Evolutionary conservation across 768 basidiomycete species (phyloP), one percentile per base, ranked within the genome.

Genomic region (Ramaria sp.): DNA sequence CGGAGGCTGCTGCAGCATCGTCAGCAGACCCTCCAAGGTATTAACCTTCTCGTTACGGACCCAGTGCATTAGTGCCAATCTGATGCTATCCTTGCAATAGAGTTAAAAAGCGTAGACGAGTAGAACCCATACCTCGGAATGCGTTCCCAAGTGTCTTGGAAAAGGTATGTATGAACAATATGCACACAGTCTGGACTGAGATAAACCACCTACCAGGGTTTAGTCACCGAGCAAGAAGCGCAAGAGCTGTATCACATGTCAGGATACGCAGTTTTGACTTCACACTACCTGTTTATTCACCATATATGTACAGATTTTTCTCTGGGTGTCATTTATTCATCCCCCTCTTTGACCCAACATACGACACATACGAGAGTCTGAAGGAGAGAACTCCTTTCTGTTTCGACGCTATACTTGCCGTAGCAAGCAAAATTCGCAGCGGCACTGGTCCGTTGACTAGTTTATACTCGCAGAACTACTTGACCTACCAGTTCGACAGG

Each of bases 241-340:
- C 78, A 89, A 62, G 89, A 92, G 67, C 76, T 96, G 52, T 93
- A 86, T 73, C 85, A 91, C 71, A 91, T 94, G 86, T 91, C 57
- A 70, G 78, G 61, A 64, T 60, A 20, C 60, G 32, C 20, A 27
- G 34, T 32, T 28, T 22, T 34, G 39, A 13, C 58, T 13, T 34
- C 34, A 32, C 18, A 5, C 48, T 50, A n/a, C 34, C 30, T 27
- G 20, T 36, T 34, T 8, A 27, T 24, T 30, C 1, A 25, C 59
- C 18, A 48, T 20, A 44, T 39, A 51, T 56, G 64, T 64, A 58
- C 73, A 92, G 89, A 64, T 97, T 95, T 76, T 95, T 95, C 73
- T 84, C 88, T 56, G 93, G 93, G 48, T 96, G 92, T 70, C 88
- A 96, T 72, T 78, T 93, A 66, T 97, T 96, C 75, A 91, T 96